A percentile compares a stretch with the other conserved stretches of the same genome.
Conservation (phyloP, 192 early-diverging fungal species). For the Backusella macrospora region DNA sequence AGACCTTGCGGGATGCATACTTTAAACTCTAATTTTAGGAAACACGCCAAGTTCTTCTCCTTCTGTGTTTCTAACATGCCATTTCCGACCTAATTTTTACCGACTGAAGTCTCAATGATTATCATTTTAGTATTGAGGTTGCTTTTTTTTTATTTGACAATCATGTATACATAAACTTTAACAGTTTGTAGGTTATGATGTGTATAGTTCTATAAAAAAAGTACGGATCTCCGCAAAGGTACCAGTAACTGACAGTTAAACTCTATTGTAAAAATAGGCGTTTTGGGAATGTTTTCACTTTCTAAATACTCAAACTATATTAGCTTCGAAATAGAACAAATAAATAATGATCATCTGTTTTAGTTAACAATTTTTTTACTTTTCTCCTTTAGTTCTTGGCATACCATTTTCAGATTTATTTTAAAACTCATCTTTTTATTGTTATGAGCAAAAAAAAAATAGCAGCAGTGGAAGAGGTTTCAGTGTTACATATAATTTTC, state of each 20-base stretch:
- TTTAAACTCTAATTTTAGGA: constrained; percentile 4
- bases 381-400: constrained; percentile 6
- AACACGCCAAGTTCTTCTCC: constrained; percentile 3
- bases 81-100: not conserved
- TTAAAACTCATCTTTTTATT: not conserved
- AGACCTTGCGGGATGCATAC: not conserved
- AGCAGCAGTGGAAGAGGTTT: not conserved
- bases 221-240: not conserved
- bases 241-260: constrained; percentile 1
- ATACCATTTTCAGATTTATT: not conserved
- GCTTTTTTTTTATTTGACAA: not conserved
- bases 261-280: not conserved
- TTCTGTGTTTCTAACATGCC: not conserved
- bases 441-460: too few relatives aligned
- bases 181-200: not conserved
- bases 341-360: constrained; percentile 3
- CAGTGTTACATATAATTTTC: constrained; percentile 10
- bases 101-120: not conserved
- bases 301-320: not conserved
- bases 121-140: not conserved
- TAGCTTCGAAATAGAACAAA: not conserved
- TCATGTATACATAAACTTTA: not conserved
- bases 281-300: not conserved
- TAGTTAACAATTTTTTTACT: not conserved
- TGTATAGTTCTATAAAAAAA: not conserved